Percentiles rank a stretch among this genome's conserved stretches.
These are phyloP conservation scores for Niveomyces coronatus DNA, from an alignment of 2,329 filamentous ascomycete genomes.

Conservation along the genomic window DNA sequence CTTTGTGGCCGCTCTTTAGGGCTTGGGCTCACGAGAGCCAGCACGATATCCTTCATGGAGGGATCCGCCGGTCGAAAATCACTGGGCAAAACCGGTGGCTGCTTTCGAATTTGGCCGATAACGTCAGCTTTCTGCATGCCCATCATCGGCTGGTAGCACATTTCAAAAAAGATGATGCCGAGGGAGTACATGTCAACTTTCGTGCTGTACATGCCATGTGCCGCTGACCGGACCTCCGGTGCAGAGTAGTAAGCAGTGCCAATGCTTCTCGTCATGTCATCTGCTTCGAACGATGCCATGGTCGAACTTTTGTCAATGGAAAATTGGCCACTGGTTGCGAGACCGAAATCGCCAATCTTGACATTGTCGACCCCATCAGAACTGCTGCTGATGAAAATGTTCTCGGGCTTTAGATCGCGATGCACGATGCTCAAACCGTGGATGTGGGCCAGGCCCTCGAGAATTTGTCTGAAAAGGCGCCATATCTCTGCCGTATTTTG, in stretches of 20 bases:
- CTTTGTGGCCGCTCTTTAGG: constrained; percentile 77
- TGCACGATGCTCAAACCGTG: constrained; percentile 89
- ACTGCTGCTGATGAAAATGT: constrained; percentile 71
- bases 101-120: constrained; percentile 58
- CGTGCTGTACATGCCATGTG: constrained; percentile 69
- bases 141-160: constrained; percentile 65
- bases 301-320: constrained; percentile 44
- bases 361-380: constrained; percentile 74
- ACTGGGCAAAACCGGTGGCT: constrained; percentile 56
- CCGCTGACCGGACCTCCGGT: constrained; percentile 73
- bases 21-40: constrained; percentile 69
- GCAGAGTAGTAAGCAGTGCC: constrained; percentile 86
- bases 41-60: constrained; percentile 68
- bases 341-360: constrained; percentile 91
- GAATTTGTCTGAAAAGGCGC: constrained; percentile 81
- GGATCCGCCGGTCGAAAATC: constrained; percentile 63
- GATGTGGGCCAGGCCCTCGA: constrained; percentile 84
- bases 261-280: constrained; percentile 61
- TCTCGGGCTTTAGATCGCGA: constrained; percentile 92
- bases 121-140: constrained; percentile 56
- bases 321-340: constrained; percentile 82
- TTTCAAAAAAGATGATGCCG: constrained; percentile 97
- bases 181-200: constrained; percentile 99
- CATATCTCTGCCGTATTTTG: constrained; percentile 71
- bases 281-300: constrained; percentile 30